Evolutionary conservation across 345 rosid genomes (phyloP).

Genomic region (Hirschfeldia incana): DNA sequence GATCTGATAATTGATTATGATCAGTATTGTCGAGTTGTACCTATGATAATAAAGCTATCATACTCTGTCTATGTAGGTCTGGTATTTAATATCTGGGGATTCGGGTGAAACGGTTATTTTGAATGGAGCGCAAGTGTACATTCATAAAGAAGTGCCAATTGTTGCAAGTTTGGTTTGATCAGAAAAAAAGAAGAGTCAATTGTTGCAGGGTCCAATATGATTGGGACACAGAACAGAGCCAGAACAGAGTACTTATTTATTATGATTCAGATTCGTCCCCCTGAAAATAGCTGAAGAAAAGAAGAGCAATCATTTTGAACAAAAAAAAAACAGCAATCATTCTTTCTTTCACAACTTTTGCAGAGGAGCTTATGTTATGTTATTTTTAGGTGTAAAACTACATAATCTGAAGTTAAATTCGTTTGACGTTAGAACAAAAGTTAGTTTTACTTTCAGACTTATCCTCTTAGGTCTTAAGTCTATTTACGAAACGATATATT

Average conservation of each 20-base stretch:
- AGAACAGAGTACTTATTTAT: constrained; percentile 7
- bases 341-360: neutral
- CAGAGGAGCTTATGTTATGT: constrained; percentile 6
- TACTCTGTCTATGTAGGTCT: neutral
- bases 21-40: neutral
- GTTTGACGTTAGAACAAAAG: neutral
- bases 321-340: neutral
- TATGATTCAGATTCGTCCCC: constrained; percentile 38
- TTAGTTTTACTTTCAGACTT: neutral
- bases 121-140: constrained; percentile 19
- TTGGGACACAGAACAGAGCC: constrained; percentile 30
- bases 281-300: neutral
- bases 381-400: neutral
- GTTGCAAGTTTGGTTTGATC: neutral
- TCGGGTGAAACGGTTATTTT: constrained; percentile 18
- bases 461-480: neutral
- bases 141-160: constrained; percentile 24
- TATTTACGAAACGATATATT: neutral
- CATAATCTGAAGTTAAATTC: neutral
- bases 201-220: constrained; percentile 37
- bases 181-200: constrained; percentile 19
- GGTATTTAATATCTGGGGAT: neutral
- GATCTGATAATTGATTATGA: constrained; percentile 10
- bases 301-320: constrained; percentile 31
- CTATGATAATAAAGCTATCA: neutral